Evolutionary conservation across 768 basidiomycete genomes (phyloP).

Genomic region (Tricholoma sp.): DNA sequence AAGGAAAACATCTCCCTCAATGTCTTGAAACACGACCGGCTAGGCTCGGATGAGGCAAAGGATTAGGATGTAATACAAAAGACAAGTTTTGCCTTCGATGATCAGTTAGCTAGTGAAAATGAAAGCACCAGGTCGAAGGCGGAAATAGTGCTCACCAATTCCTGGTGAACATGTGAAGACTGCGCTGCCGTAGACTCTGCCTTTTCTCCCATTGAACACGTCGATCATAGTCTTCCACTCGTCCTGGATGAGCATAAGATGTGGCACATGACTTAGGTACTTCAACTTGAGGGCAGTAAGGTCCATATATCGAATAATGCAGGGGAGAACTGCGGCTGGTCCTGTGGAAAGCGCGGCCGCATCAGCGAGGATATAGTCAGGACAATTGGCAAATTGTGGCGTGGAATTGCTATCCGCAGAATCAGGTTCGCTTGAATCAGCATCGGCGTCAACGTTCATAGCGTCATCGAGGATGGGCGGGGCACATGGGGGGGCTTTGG

Average conservation of each 20-base stretch:
- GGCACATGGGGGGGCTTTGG: neutral
- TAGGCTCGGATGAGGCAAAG: neutral
- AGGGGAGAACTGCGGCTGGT: neutral
- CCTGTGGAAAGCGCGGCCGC: neutral
- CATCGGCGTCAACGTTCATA: neutral
- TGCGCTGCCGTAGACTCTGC: neutral
- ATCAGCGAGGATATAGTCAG: neutral
- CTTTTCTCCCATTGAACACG: neutral
- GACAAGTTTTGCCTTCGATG: neutral
- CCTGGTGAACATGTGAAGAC: neutral
- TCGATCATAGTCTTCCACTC: neutral
- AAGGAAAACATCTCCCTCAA: neutral
- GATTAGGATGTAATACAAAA: neutral
- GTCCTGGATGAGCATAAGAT: neutral
- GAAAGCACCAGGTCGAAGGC: neutral
- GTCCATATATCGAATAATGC: neutral
- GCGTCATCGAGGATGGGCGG: neutral
- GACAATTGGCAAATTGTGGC: neutral
- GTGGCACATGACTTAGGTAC: neutral
- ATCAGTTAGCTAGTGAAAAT: neutral
- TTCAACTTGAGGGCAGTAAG: neutral
- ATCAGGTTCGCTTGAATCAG: neutral
- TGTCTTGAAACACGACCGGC: neutral
- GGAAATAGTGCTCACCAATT: neutral
- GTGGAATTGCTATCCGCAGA: neutral